A percentile compares a stretch with the other conserved stretches of the same genome.
phyloP scores from a whole-genome alignment of 352 stramenopile species.

The Pythium myriotylum region DNA sequence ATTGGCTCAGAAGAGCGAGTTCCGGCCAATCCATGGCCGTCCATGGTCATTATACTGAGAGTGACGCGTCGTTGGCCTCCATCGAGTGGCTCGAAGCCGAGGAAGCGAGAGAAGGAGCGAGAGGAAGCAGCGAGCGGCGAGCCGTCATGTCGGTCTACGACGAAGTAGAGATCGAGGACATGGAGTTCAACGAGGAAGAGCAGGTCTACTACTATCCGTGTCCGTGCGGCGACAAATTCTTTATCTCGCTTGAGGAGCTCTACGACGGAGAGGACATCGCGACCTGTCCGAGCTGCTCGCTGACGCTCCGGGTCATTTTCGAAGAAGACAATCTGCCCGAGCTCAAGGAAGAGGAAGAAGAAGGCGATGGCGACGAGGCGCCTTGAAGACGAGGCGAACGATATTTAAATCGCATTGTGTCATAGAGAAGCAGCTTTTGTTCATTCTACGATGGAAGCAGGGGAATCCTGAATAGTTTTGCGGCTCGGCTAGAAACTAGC shows the following conservation, averaged over 20 bases:
- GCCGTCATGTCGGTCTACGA: constrained; percentile 93
- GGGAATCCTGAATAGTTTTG: no score
- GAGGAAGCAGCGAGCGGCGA: neutral
- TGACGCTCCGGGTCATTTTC: constrained; percentile 96
- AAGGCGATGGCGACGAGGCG: constrained; percentile 24
- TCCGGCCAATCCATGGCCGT: neutral
- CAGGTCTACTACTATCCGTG: constrained; percentile 97
- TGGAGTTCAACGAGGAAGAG: constrained; percentile 94
- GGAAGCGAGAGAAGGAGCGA: neutral
- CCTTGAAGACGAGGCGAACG: constrained; percentile 9
- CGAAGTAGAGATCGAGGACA: constrained; percentile 98
- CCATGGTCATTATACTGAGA: constrained; percentile 1
- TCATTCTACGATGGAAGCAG: no score
- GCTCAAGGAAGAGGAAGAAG: constrained; percentile 59
- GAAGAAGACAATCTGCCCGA: constrained; percentile 87
- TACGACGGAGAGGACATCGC: constrained; percentile 97
- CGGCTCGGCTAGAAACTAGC: no score
- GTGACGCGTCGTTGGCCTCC: neutral
- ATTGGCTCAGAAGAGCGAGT: neutral
- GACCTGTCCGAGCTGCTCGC: constrained; percentile 95
- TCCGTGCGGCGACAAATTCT: constrained; percentile 96
- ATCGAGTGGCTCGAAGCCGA: neutral
- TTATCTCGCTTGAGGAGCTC: constrained; percentile 84
- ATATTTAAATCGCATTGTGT: constrained; percentile 8
- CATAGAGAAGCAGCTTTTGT: constrained; percentile 10